Conservation (phyloP, 176 grass and related monocot genomes). For the Aegilops bicornis region DNA sequence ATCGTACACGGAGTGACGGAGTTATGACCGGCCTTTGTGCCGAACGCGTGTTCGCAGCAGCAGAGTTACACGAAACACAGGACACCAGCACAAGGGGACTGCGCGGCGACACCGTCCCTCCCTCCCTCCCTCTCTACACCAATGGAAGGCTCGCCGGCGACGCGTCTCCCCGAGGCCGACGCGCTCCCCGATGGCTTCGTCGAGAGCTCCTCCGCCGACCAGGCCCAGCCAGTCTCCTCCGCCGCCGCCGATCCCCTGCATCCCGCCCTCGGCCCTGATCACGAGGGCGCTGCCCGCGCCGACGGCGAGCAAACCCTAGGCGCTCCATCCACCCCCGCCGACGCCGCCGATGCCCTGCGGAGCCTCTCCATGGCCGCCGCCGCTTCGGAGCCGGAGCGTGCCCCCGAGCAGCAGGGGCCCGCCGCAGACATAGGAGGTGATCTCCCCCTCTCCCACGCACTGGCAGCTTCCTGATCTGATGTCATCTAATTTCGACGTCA, state of each 20-base stretch:
- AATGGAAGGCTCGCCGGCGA: constrained; percentile 77
- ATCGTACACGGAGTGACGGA: neutral
- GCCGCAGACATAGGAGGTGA: constrained; percentile 31
- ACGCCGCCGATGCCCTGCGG: constrained; percentile 17
- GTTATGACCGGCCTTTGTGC: neutral
- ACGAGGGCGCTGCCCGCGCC: neutral
- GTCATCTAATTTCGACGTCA: neutral
- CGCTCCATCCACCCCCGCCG: neutral
- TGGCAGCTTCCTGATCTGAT: neutral
- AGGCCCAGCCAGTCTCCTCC: constrained; percentile 17
- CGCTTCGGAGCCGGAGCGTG: neutral
- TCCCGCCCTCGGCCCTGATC: constrained; percentile 34
- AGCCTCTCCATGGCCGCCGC: constrained; percentile 27
- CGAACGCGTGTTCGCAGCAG: neutral
- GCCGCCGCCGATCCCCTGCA: constrained; percentile 1
- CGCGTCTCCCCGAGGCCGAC: constrained; percentile 72
- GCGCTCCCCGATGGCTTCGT: constrained; percentile 93
- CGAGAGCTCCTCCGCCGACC: constrained; percentile 46
- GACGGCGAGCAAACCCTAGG: constrained; percentile 41
- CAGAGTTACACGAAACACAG: neutral
- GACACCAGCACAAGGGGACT: neutral
- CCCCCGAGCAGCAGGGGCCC: constrained; percentile 3
- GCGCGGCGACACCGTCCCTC: neutral
- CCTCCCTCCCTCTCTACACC: neutral
- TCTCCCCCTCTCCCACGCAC: neutral